Base-by-base conservation (phyloP, 495 filamentous ascomycete genomes). In the Xylaria flabelliformis region DNA sequence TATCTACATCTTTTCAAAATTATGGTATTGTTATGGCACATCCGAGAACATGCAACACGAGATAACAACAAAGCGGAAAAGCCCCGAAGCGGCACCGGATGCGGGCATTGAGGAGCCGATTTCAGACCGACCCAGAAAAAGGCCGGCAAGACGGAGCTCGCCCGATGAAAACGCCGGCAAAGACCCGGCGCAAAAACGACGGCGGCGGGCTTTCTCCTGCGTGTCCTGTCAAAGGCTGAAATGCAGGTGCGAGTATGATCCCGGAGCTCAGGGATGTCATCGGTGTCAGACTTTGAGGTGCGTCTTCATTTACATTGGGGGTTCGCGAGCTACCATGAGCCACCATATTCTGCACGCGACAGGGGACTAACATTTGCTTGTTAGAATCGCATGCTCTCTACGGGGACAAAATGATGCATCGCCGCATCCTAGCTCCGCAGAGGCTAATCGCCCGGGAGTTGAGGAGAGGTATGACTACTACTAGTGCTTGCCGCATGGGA, bases 271-370 rank as follows among this genome's bases (percentile, higher is more conserved):
- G 24, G 77, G 75, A 48, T 79, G 77, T 41, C 77, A 77, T 34
- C 77, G 77, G 4, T 79, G 77, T 44, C 77, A 79, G 29, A 79
- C 77, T 26, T 64, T 79, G 63, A 77, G 77, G 77, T 77, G 66
- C 36, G 75, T 70, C 15, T 26, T 61, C 10, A 17, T 0, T 63
- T 50, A n/a, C 59, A 2, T 15, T 48, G 7, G 17, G 10, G 29
- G 53, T 46, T 39, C 15, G n/a, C 17, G 9, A 17, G 15, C 34
- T 21, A 17, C 19, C n/a, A 41, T 8, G 9, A 17, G 15, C 34
- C 7, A 26, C 26, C 9, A 41, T 41, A 1, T 24, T 13, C 7
- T 3, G 8, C 17, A 26, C 13, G 26, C 44, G 21, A 39, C 1
- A 26, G 12, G 24, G 51, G 15, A 21, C 29, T 71, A 7, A 71